These are phyloP conservation scores for Creolimax fragrantissima DNA, from an alignment of 78 protist species.

Conservation along the genomic window DNA sequence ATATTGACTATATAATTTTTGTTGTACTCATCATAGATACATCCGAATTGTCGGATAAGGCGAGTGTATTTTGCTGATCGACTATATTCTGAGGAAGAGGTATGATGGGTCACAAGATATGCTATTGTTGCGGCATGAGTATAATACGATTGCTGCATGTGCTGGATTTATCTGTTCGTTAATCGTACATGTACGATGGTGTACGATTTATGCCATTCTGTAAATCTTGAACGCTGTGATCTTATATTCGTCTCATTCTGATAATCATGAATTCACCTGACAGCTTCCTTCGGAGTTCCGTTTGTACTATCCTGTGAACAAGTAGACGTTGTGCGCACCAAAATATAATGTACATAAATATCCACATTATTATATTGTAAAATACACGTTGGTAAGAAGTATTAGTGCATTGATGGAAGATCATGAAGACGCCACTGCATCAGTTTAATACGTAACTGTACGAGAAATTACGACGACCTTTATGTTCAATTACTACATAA, in stretches of 20 bases:
- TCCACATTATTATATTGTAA: no score
- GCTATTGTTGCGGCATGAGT: not conserved
- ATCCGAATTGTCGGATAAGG: slow-evolving; percentile 69
- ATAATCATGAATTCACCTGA: not conserved
- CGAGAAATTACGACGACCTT: no score
- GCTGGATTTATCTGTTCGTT: not conserved
- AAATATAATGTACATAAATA: no score
- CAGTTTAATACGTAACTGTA: no score
- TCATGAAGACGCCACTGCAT: no score
- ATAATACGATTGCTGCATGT: not conserved
- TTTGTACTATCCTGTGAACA: not conserved
- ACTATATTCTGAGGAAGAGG: slow-evolving; percentile 88
- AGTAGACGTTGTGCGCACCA: no score
- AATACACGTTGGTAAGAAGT: no score
- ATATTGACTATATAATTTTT: not conserved
- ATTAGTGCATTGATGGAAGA: no score
- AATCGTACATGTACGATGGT: not conserved
- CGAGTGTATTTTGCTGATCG: slow-evolving; percentile 87
- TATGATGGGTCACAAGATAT: slow-evolving; percentile 44
- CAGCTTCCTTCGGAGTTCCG: slow-evolving; percentile 29
- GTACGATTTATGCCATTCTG: not conserved
- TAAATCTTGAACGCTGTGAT: no score
- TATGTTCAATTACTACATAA: no score
- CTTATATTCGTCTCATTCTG: no score
- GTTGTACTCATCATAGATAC: slow-evolving; percentile 50